Evolutionary conservation across 495 filamentous ascomycete species (phyloP).

Genomic region (Venustampulla echinocandica): DNA sequence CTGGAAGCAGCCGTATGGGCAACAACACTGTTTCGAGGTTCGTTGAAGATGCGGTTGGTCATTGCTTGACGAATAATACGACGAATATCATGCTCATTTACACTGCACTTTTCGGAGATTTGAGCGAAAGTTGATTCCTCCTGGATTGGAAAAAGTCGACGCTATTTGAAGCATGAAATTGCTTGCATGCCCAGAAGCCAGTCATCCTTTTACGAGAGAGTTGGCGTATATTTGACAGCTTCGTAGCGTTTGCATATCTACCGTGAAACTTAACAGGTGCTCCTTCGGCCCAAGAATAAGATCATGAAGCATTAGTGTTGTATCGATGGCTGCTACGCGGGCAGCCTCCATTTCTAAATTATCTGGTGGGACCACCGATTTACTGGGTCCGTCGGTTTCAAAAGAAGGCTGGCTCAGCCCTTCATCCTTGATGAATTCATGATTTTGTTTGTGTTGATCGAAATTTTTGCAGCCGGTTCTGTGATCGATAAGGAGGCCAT

Average conservation of each 20-base stretch:
- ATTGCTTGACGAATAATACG: conserved; percentile 24
- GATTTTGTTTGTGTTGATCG: too few species aligned
- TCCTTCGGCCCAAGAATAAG: conserved; percentile 20
- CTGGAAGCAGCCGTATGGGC: conserved; percentile 7
- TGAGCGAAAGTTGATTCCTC: conserved; percentile 12
- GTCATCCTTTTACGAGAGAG: background rate
- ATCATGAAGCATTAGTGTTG: conserved; percentile 13
- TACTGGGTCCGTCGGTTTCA: conserved; percentile 1
- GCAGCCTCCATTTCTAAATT: conserved; percentile 9
- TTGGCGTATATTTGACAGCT: background rate
- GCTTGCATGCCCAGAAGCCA: conserved; percentile 16
- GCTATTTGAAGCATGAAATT: conserved; percentile 23
- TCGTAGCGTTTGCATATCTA: background rate
- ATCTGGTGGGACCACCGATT: background rate
- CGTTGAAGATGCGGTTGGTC: conserved; percentile 20
- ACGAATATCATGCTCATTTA: conserved; percentile 13
- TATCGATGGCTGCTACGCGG: conserved; percentile 10
- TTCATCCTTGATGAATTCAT: too few species aligned
- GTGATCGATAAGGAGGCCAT: too few species aligned
- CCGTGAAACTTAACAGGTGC: conserved; percentile 12
- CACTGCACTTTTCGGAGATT: conserved; percentile 2
- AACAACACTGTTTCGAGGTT: background rate
- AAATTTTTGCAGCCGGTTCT: too few species aligned
- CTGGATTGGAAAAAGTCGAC: conserved; percentile 13
- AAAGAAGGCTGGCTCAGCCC: conserved; percentile 15